These are phyloP conservation scores for Plectranthus barbatus DNA, from an alignment of 257 asterid species.

Conservation along the genomic window DNA sequence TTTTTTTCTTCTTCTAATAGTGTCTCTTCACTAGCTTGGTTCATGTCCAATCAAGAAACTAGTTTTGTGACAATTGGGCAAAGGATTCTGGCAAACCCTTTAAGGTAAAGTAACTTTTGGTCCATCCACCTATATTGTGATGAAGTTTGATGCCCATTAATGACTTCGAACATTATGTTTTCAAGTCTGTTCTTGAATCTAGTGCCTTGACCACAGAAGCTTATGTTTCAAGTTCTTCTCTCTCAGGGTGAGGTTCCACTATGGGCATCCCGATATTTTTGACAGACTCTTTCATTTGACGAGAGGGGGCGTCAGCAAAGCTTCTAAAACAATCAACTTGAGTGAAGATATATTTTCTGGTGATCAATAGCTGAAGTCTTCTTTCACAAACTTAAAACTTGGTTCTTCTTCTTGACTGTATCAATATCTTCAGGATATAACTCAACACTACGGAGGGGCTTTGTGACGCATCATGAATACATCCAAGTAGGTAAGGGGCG, in stretches of 20 bases:
- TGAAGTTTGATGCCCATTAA: not conserved
- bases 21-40: conserved; percentile 99
- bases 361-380: not conserved
- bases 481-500: conserved; percentile 22
- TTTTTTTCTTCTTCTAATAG: conserved; percentile 43
- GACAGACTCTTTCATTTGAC: conserved; percentile 24
- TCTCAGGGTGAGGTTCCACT: conserved; percentile 23
- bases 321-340: conserved; percentile 20
- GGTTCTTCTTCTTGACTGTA: not conserved
- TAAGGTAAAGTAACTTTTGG: conserved; percentile 41
- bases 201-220: not conserved
- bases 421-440: conserved; percentile 10
- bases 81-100: conserved; percentile 87
- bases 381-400: not conserved
- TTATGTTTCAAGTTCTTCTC: not conserved
- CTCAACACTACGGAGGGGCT: conserved; percentile 18
- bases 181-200: not conserved
- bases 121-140: not conserved
- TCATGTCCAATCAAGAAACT: conserved; percentile 99
- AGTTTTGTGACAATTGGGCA: conserved; percentile 98
- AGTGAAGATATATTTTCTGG: conserved; percentile 25
- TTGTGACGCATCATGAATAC: conserved; percentile 20
- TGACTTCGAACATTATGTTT: not conserved
- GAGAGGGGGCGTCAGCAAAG: conserved; percentile 22
- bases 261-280: conserved; percentile 22